Evolutionary conservation across 306 rosid genomes (phyloP), one percentile per base, ranked within the genome.

Genomic region (Dalbergia oliveri): DNA sequence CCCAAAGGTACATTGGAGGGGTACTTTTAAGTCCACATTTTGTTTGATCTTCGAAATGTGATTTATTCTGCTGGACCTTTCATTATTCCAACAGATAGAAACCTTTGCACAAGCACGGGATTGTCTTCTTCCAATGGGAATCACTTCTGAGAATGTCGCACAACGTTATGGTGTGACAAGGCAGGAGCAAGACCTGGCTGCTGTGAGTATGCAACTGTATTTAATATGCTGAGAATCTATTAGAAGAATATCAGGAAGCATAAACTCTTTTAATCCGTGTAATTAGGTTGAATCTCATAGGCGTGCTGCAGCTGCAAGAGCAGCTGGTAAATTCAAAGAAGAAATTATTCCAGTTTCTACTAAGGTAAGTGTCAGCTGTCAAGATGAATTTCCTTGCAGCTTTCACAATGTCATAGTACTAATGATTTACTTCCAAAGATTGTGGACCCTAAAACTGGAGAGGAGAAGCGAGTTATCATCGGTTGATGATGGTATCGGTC

Each of bases 111-210:
- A 93, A 90, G 98, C 97, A 66, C 82, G 88, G 4, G 98, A 93
- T 76, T 95, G 98, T 68, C 93, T 90, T 85, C 97, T 93, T 83
- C 96, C 98, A 6, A 91, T 95, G 96, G 99, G 98, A 45, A 60
- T 90, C 19, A 95, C 99, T 79, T 95, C 97, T 59, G 99, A 95
- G 84, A 95, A 95, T 84, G 96, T 95, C 39, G 98, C 98, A 9
- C 77, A 83, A 39, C 88, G 87, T 26, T 93, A 86, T 59, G 97
- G 98, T 23, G 93, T 95, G 57, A 93, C 96, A 8, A 87, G 96
- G 84, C 81, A 83, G 79, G 97, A 95, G 87, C 99, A 95, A 82
- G 99, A 95, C 79, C 91, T 72, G 41, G 97, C 98, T 50, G 98
- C 98, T 84, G 99, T 93, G 86, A 91, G 98, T 86, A 62, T 70